Conservation (phyloP, 73 alveolate genomes). For the Tetrahymena thermophila region DNA sequence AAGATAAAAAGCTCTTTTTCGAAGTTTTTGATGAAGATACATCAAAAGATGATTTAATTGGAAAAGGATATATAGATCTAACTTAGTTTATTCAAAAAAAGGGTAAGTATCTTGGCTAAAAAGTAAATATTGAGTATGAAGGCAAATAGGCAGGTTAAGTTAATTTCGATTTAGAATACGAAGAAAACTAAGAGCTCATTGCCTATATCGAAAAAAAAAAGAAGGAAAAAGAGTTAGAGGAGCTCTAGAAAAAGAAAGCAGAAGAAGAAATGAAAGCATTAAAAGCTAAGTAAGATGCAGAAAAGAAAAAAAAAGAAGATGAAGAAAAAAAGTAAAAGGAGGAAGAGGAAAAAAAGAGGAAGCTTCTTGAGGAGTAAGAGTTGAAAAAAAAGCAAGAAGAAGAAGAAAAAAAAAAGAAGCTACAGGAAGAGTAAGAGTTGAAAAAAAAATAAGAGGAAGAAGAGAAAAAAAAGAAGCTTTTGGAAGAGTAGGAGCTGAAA, state of each 20-base stretch:
- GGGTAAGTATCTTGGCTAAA: neutral
- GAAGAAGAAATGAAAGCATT: neutral
- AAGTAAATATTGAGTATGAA: neutral
- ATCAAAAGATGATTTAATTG: constrained; percentile 38
- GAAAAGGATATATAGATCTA: neutral
- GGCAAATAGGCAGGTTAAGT: neutral
- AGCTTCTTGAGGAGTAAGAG: neutral
- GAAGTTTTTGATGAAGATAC: constrained; percentile 35
- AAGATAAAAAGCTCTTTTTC: neutral
- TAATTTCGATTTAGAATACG: neutral
- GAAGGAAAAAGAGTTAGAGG: neutral
- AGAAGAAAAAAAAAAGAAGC: constrained; percentile 30
- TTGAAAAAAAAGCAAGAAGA: constrained; percentile 21
- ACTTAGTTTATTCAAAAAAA: neutral
- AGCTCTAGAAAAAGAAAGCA: constrained; percentile 5
- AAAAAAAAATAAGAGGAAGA: constrained; percentile 42
- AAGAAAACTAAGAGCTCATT: neutral
- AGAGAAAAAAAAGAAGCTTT: constrained; percentile 20
- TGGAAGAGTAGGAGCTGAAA: constrained; percentile 19
- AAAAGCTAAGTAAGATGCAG: neutral
- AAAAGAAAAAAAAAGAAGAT: constrained; percentile 1
- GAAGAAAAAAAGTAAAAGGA: neutral
- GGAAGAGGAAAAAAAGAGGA: neutral
- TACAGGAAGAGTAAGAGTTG: constrained; percentile 13
- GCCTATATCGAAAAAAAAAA: neutral